A percentile compares a stretch with the other conserved stretches of the same genome.
phyloP scores from a whole-genome alignment of 2,329 filamentous ascomycete species.

The Aureobasidium sp. region DNA sequence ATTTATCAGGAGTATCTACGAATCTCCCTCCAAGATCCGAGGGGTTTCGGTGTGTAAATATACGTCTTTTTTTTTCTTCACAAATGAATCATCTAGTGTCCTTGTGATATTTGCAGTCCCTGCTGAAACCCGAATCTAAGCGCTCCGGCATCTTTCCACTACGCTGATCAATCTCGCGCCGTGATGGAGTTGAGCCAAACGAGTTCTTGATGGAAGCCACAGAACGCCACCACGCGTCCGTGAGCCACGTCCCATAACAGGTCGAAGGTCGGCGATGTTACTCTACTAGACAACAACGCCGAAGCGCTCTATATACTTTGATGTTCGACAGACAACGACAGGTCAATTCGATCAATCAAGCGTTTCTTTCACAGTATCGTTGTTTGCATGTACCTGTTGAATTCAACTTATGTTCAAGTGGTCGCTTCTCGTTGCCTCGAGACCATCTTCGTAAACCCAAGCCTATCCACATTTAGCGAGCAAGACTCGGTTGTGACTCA shows the following conservation, averaged over 20 bases:
- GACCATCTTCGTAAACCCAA: background rate
- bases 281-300: background rate
- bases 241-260: background rate
- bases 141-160: background rate
- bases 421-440: background rate
- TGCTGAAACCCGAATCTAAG: background rate
- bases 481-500: background rate
- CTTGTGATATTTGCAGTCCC: background rate
- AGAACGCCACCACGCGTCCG: background rate
- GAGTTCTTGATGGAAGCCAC: background rate
- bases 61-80: conserved; percentile 11
- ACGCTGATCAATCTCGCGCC: background rate
- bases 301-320: background rate
- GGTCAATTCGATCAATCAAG: background rate
- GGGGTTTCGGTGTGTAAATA: conserved; percentile 10
- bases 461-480: background rate
- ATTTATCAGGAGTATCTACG: conserved; percentile 4
- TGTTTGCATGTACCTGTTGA: background rate
- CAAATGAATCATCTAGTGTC: background rate
- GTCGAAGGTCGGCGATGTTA: background rate
- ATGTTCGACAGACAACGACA: background rate
- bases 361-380: background rate
- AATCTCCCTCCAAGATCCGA: background rate
- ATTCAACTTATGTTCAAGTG: background rate
- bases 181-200: background rate